Evolutionary conservation across 1,139 yeast genomes (phyloP), one percentile per base, ranked within the genome.

Genomic region (Starmera stellimalicola): DNA sequence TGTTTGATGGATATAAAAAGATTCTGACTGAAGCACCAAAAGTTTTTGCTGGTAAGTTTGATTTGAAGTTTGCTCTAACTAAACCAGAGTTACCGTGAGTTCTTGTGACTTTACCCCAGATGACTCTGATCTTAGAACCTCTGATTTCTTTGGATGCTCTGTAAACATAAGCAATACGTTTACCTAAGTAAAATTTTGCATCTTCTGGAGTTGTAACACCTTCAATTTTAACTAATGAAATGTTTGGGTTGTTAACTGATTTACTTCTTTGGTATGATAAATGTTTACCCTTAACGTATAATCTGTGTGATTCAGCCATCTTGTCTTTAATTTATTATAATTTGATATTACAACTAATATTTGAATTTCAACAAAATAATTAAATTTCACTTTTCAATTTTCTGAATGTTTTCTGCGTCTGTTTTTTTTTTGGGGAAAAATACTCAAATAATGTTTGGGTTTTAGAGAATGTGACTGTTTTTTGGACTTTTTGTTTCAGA

Each of bases 241-340:
- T 84, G 76, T 84, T 82, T 68, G 98, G 96, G 94, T 91, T 84
- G 82, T 82, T 85, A 65, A 82, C 87, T 71, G 79, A 80, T 87
- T 91, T 91, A 60, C 96, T 87, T 77, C 98, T 93, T 78, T 91
- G 97, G 94, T 88, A 91, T 61, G 97, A 88, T 67, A 91, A 69
- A 83, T 91, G 97, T 81, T 88, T 91, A 73, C 97, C 98, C 81
- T 88, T 91, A 73, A 91, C 97, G 95, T 91, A 91, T 76, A 91
- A 76, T 83, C 95, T 83, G 76, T 85, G 94, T 68, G 94, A 80
- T 76, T 83, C 94, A 76, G 94, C 91, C 95, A 84, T 84, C 71
- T 65, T 66, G 50, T 51, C 19, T 26, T 16, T n/a, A 27, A 17
- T 18, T 14, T 31, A 25, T 15, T 20, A n/a, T n/a, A n/a, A n/a